These are phyloP conservation scores for slime mould (Dictyostelium discoideum) DNA, from an alignment of 78 protist genomes.

Conservation along the genomic window DNA sequence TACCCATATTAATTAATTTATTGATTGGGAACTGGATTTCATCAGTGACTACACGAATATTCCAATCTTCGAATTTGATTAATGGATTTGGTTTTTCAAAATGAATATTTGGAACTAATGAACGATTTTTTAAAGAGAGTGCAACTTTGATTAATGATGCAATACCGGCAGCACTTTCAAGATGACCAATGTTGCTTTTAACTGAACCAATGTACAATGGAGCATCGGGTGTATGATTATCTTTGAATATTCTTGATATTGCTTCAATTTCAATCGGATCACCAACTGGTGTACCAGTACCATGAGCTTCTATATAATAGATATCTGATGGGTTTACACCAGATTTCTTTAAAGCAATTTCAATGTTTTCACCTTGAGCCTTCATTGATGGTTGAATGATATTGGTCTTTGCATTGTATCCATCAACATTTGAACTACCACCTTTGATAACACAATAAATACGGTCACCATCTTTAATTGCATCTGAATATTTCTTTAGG, in stretches of 20 bases:
- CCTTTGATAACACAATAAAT: slow-evolving; percentile 80
- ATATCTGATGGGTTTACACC: slow-evolving; percentile 4
- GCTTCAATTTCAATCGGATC: slow-evolving; percentile 92
- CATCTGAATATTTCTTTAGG: slow-evolving; percentile 24
- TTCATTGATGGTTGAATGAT: slow-evolving; percentile 82
- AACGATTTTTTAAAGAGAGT: slow-evolving; percentile 53
- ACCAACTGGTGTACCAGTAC: slow-evolving; percentile 93
- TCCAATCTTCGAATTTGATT: slow-evolving; percentile 72
- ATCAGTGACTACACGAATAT: slow-evolving; percentile 65
- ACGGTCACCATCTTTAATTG: slow-evolving; percentile 53
- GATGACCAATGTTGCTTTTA: slow-evolving; percentile 89
- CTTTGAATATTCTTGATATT: slow-evolving; percentile 43
- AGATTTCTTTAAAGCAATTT: slow-evolving; percentile 54
- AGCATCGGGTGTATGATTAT: neutral
- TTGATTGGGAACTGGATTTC: slow-evolving; percentile 36
- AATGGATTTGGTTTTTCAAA: slow-evolving; percentile 56
- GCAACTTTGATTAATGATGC: slow-evolving; percentile 73
- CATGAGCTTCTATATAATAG: slow-evolving; percentile 90
- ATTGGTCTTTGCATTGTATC: slow-evolving; percentile 56
- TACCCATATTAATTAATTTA: slow-evolving; percentile 65
- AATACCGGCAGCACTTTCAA: slow-evolving; percentile 87
- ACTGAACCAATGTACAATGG: slow-evolving; percentile 81
- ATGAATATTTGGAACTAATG: slow-evolving; percentile 61
- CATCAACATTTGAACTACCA: slow-evolving; percentile 83
- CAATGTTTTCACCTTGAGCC: slow-evolving; percentile 82